Evolutionary conservation across 768 basidiomycete species (phyloP), one percentile per base, ranked within the genome.

Genomic region (Royoungia palumana): DNA sequence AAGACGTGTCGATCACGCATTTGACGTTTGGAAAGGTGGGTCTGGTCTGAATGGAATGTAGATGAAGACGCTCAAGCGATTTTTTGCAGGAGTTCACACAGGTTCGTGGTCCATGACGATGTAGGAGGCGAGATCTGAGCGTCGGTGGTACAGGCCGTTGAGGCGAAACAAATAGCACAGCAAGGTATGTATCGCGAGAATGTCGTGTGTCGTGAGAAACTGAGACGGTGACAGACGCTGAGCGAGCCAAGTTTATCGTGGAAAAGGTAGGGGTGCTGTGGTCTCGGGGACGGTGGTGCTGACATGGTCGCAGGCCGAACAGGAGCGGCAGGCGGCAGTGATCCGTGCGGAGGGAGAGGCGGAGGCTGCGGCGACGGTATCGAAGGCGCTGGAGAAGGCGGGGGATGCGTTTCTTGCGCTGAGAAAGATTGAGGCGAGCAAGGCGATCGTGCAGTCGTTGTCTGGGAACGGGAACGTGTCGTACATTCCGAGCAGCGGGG

Each of bases 111-210:
- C 43, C 32, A 48, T 21, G 35, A 40, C 30, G 32, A 22, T 4
- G 32, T 19, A 16, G 39, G 19, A 28, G 24, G 35, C 35, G 38
- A 1, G 17, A 39, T 39, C 30, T 45, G 35, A 54, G 17, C 17
- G 16, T 41, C 16, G 9, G 41, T 12, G 25, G 40, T 48, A 28
- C 40, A 77, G 84, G 96, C 96, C n/a, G 96, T 99, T 9, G 96
- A 99, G 72, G 95, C 95, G 35, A 99, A 99, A 70, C 96, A 98
- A 70, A 97, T 99, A 67, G 96, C 96, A 10, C 96, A 99, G 68
- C 96, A 99, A 80, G 90, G 90, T 91, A 58, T 41, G 73, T 54
- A 5, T n/a, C 36, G 22, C 19, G 24, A 41, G 41, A 19, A 25
- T 35, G 25, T n/a, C n/a, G n/a, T 2, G 6, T 3, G 34, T 19